Conservation (phyloP, 306 rosid species). For the Vigna nakashimae region DNA sequence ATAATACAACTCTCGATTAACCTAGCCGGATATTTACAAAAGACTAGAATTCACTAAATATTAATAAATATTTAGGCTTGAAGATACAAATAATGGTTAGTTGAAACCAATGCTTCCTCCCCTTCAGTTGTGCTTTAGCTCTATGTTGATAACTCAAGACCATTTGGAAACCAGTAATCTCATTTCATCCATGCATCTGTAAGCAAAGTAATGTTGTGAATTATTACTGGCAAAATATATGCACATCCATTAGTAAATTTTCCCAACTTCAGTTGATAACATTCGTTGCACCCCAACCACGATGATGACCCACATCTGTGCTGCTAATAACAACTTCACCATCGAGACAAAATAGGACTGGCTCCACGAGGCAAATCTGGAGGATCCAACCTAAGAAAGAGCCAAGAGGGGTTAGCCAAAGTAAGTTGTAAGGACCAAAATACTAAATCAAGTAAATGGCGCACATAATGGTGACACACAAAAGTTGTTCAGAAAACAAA, state of each 20-base stretch:
- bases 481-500: neutral
- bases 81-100: too few species aligned
- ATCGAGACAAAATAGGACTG: slow-evolving; percentile 57
- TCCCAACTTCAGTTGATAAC: slow-evolving; percentile 7
- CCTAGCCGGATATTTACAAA: too few species aligned
- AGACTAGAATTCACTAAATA: too few species aligned
- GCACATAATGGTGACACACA: neutral
- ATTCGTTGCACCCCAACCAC: neutral
- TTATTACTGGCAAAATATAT: neutral
- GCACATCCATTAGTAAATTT: neutral
- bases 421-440: slow-evolving; percentile 20
- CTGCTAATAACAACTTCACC: slow-evolving; percentile 27
- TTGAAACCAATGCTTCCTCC: neutral
- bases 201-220: neutral
- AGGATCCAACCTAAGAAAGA: slow-evolving; percentile 62
- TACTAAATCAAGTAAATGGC: neutral
- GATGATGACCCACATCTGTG: slow-evolving; percentile 33
- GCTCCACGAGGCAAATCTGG: slow-evolving; percentile 57
- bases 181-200: neutral
- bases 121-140: neutral
- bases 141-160: neutral
- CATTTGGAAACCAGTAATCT: neutral
- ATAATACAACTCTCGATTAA: too few species aligned
- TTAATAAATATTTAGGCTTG: too few species aligned
- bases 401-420: slow-evolving; percentile 18